Conservation (phyloP, 2,329 filamentous ascomycete species). For the Xylariomycetidae sp. region DNA sequence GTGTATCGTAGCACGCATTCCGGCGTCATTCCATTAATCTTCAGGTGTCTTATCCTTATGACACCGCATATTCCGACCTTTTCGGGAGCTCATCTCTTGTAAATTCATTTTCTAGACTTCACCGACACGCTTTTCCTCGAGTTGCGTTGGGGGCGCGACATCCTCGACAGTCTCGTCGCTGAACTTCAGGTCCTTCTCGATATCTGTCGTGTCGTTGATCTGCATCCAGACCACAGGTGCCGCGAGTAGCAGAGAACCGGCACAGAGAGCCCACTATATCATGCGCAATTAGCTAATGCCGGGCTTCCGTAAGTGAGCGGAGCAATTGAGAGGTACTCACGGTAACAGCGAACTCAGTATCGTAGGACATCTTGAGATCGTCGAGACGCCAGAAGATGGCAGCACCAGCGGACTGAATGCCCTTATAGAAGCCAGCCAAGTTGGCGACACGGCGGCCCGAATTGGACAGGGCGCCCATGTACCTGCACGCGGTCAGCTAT, state of each 20-base stretch:
- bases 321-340: conserved; percentile 24
- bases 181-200: conserved; percentile 79
- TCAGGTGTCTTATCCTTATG: not conserved
- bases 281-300: conserved; percentile 12
- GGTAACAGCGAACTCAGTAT: conserved; percentile 62
- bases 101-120: not conserved
- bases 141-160: conserved; percentile 37
- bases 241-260: conserved; percentile 68
- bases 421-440: conserved; percentile 84
- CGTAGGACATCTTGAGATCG: conserved; percentile 53
- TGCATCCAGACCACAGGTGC: conserved; percentile 72
- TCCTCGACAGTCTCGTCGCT: conserved; percentile 77
- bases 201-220: conserved; percentile 72
- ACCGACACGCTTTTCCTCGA: conserved; percentile 7
- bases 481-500: conserved; percentile 46
- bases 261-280: conserved; percentile 75
- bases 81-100: not conserved
- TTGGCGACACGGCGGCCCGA: conserved; percentile 88
- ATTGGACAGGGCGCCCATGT: conserved; percentile 90
- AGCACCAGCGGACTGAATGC: conserved; percentile 78
- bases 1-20: not conserved
- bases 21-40: not conserved
- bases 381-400: conserved; percentile 72
- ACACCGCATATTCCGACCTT: not conserved
- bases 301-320: not conserved